Base-by-base conservation (phyloP, 257 asterid species). In the Knoxia roxburghii region DNA sequence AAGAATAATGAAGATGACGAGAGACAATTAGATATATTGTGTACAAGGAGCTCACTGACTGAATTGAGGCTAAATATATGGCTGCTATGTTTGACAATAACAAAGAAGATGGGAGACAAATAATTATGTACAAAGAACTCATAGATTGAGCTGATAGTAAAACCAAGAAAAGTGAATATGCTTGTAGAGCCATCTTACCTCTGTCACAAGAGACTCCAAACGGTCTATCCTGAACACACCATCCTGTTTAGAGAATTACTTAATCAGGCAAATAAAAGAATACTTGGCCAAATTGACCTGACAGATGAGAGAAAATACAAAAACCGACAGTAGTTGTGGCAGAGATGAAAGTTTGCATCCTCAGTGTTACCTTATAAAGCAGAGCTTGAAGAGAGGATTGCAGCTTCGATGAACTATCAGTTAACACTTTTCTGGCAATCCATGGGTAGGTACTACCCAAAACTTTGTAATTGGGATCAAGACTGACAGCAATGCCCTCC, bases 391-490 rank as follows among this genome's bases (percentile, higher is more conserved):
- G 77, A 37, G 99, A 81, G 17, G 97, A 84, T 70, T 78, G 78
- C 83, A 93, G 77, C 76, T 86, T 93, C 3, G 94, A 89, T 32
- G 98, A 93, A 79, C 86, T 77, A 80, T 86, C 97, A 66, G 90
- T 90, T 39, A 93, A 91, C 61, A 93, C 97, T 78, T 93, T 93
- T 72, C 89, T 83, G 49, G 99, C 99, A 68, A 93, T 93, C 97
- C 97, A 93, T 70, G 99, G 99, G 73, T 93, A 93, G 20, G 99
- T 90, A 77, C 89, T 93, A 71, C 99, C 97, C 83, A 93, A 77
- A 77, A 93, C 99, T 83, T 93, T 93, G 85, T 93, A 93, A 72
- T 79, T 72, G 57, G 94, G 96, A 59, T 93, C 79, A 62, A 69
- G 77, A 83, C 86, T 77, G 68, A 93, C 78, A 61, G 97, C 99